Percentiles rank a stretch among this genome's conserved stretches.
Evolutionary conservation across 306 rosid species (phyloP).

Genomic region (Delonix regia): DNA sequence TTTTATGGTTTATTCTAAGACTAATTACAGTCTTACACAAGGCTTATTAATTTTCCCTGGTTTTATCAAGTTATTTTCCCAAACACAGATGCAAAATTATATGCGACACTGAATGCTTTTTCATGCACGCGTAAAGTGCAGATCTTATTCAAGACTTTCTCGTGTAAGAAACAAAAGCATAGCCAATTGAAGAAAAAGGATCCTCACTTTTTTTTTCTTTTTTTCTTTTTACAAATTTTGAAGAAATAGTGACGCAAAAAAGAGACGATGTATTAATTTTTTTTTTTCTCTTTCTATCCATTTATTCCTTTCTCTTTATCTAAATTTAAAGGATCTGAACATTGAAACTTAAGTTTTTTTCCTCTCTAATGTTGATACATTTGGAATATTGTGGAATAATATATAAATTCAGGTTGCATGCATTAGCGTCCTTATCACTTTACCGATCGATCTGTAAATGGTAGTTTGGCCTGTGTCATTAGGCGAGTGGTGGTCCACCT

Average conservation of each 20-base stretch:
- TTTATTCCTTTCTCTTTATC: too few relatives aligned
- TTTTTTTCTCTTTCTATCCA: too few relatives aligned
- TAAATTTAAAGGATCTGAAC: too few relatives aligned
- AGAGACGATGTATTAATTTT: too few relatives aligned
- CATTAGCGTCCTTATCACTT: background rate
- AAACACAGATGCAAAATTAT: background rate
- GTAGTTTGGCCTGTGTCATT: constrained; percentile 10
- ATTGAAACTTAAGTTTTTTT: too few relatives aligned
- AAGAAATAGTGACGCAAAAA: too few relatives aligned
- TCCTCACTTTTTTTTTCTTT: background rate
- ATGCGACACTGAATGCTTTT: too few relatives aligned
- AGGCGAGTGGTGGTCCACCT: constrained; percentile 28
- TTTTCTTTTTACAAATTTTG: too few relatives aligned
- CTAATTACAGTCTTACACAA: background rate
- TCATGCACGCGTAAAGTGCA: background rate
- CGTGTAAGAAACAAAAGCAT: background rate
- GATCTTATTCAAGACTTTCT: background rate
- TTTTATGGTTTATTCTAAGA: background rate
- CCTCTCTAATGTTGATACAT: background rate
- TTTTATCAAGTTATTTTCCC: background rate
- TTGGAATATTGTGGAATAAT: background rate
- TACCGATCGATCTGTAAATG: background rate
- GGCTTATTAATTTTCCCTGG: background rate
- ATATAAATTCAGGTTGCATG: too few relatives aligned
- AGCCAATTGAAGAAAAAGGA: background rate